Evolutionary conservation across 139 green algal species (phyloP).

Genomic region (Chara braunii): DNA sequence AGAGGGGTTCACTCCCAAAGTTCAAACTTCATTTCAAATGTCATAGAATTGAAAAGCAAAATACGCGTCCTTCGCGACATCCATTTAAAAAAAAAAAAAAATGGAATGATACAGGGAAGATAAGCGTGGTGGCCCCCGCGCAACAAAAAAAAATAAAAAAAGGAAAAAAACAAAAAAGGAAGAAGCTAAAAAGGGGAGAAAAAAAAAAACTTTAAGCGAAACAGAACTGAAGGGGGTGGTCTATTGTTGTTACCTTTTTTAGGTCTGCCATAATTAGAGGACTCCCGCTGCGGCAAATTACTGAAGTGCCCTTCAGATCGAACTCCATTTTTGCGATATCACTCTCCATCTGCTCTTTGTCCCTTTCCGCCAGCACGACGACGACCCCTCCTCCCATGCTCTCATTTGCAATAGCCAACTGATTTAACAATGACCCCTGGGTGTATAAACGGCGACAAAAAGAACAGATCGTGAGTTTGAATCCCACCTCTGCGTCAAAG

Average conservation of each 20-base stretch:
- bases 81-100: no score
- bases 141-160: not conserved
- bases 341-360: conserved; percentile 58
- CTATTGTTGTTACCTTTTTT: conserved; percentile 9
- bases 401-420: conserved; percentile 51
- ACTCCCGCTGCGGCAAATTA: conserved; percentile 51
- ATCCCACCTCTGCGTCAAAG: no score
- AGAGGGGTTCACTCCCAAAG: no score
- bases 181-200: not conserved
- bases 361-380: conserved; percentile 48
- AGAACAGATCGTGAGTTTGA: no score
- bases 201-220: not conserved
- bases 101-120: no score
- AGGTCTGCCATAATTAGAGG: conserved; percentile 47
- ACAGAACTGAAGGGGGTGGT: not conserved
- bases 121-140: no score
- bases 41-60: no score
- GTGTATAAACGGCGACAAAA: no score
- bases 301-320: conserved; percentile 38
- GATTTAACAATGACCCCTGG: conserved; percentile 45
- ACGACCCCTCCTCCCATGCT: conserved; percentile 48
- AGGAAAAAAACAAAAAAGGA: not conserved
- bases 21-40: no score
- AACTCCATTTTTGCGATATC: conserved; percentile 41
- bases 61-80: no score